A percentile compares a stretch with the other conserved stretches of the same genome.
phyloP scores from a whole-genome alignment of 495 filamentous ascomycete genomes.

The Hypoxylon trugodes region DNA sequence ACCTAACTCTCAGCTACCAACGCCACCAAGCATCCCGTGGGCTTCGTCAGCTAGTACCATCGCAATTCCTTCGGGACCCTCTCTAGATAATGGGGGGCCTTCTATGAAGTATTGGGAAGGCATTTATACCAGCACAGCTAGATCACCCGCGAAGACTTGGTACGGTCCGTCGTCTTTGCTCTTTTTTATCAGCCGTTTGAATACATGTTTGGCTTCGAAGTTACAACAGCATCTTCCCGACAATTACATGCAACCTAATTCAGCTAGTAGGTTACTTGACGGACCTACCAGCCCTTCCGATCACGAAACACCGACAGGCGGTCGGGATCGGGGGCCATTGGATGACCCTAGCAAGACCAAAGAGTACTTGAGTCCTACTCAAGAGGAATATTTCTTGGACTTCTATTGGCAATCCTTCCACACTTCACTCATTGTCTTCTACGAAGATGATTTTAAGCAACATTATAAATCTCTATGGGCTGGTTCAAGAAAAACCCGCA shows the following conservation, averaged over 20 bases:
- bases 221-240: constrained; percentile 42
- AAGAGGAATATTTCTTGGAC: constrained; percentile 56
- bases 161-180: constrained; percentile 51
- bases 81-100: neutral
- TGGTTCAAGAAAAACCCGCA: constrained; percentile 37
- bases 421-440: constrained; percentile 43
- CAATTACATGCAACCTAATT: constrained; percentile 23
- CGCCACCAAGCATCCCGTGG: neutral
- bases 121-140: constrained; percentile 43
- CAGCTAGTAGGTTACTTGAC: constrained; percentile 12
- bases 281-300: constrained; percentile 4
- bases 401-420: constrained; percentile 59
- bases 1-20: constrained; percentile 2
- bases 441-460: constrained; percentile 55
- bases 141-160: constrained; percentile 44
- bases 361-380: constrained; percentile 34
- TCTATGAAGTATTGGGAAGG: constrained; percentile 38
- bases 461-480: constrained; percentile 59
- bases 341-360: constrained; percentile 6
- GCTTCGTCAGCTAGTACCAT: neutral
- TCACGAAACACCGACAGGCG: neutral
- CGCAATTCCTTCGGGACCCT: neutral
- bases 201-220: constrained; percentile 41
- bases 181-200: constrained; percentile 51
- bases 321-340: neutral